Evolutionary conservation across 2,329 filamentous ascomycete species (phyloP).

Genomic region (Knufia fluminis): DNA sequence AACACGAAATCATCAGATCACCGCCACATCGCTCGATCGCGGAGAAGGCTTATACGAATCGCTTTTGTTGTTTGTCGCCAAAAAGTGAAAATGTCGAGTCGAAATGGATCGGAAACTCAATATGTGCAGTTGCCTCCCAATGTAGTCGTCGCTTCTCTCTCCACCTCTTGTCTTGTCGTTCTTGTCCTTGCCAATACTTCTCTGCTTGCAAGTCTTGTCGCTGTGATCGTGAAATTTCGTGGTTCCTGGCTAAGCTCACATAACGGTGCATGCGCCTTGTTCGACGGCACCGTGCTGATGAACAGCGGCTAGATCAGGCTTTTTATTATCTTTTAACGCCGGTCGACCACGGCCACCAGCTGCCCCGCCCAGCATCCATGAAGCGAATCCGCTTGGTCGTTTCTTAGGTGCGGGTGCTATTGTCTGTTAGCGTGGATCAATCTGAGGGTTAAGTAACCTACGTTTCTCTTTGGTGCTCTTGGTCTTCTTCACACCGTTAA

Average conservation of each 20-base stretch:
- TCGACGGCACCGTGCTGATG: slow-evolving; percentile 23
- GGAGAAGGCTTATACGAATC: not conserved
- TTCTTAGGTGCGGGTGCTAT: slow-evolving; percentile 15
- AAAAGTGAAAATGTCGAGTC: not conserved
- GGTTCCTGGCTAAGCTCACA: slow-evolving; percentile 22
- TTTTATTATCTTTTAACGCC: slow-evolving; percentile 40
- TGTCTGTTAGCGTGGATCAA: not conserved
- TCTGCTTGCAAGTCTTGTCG: not conserved
- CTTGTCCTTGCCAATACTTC: not conserved
- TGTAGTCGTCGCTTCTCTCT: not conserved
- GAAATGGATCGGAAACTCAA: not conserved
- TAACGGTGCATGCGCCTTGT: slow-evolving; percentile 26
- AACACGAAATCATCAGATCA: slow-evolving; percentile 6
- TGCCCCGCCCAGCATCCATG: slow-evolving; percentile 36
- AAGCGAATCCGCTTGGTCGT: slow-evolving; percentile 29
- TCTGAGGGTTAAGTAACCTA: slow-evolving; percentile 8
- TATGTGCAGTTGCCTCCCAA: slow-evolving; percentile 4
- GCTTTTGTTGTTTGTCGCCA: not conserved
- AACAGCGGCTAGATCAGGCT: slow-evolving; percentile 31
- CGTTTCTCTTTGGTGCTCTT: slow-evolving; percentile 17
- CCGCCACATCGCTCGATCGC: not conserved
- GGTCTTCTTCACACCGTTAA: slow-evolving; percentile 14
- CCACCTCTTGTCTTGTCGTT: not conserved
- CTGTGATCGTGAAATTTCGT: slow-evolving; percentile 6
- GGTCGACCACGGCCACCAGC: slow-evolving; percentile 15